Percentiles rank a stretch among this genome's conserved stretches.
These are phyloP conservation scores for Mantamonas sphyraenae DNA, from an alignment of 78 protist genomes.

Conservation along the genomic window DNA sequence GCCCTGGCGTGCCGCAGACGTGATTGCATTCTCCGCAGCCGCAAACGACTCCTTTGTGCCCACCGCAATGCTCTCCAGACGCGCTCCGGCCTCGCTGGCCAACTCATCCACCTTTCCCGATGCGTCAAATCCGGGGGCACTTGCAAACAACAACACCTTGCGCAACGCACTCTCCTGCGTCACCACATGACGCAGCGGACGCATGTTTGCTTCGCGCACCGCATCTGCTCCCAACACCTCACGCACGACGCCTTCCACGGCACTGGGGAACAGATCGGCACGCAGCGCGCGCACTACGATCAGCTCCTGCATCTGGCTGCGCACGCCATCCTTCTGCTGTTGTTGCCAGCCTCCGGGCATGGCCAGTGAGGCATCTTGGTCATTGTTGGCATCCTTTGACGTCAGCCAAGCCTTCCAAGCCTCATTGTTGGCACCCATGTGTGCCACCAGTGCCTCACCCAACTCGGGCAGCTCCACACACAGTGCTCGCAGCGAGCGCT, in stretches of 20 bases:
- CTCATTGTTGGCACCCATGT: background rate
- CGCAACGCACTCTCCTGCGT: slow-evolving; percentile 15
- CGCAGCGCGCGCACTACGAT: background rate
- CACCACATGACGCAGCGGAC: background rate
- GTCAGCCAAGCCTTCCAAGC: slow-evolving; percentile 4
- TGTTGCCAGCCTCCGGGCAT: background rate
- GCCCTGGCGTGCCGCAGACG: slow-evolving; percentile 66
- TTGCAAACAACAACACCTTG: slow-evolving; percentile 71
- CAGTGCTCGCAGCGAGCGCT: background rate
- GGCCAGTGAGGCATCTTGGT: no score
- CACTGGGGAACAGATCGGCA: slow-evolving; percentile 7
- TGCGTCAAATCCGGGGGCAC: slow-evolving; percentile 90
- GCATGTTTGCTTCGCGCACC: background rate
- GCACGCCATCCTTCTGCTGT: no score
- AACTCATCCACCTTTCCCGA: slow-evolving; percentile 42
- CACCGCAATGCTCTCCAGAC: slow-evolving; percentile 68
- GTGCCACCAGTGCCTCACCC: background rate
- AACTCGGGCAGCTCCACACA: background rate
- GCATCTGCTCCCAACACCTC: slow-evolving; percentile 1
- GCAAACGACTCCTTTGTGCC: slow-evolving; percentile 91
- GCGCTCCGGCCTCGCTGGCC: slow-evolving; percentile 8
- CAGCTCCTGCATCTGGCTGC: no score
- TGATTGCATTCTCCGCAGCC: slow-evolving; percentile 75
- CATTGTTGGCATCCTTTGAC: no score
- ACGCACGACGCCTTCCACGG: background rate